These are phyloP conservation scores for Mortierella sp. DNA, from an alignment of 371 early-diverging fungal species.

Conservation along the genomic window DNA sequence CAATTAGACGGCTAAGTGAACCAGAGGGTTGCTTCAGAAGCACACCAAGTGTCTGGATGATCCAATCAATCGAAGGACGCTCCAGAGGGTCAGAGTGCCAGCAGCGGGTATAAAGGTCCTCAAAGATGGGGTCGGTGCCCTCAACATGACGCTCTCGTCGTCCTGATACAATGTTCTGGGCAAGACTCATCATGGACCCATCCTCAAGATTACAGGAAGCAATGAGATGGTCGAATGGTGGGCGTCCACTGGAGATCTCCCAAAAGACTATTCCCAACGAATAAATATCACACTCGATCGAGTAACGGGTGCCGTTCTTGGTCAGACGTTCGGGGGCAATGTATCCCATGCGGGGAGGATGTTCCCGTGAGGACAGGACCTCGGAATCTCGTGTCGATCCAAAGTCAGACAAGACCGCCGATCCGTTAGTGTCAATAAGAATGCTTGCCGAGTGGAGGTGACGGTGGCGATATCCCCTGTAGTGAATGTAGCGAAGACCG, in stretches of 20 bases:
- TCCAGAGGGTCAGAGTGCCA: constrained; percentile 50
- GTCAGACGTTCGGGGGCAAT: constrained; percentile 54
- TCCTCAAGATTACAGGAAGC: constrained; percentile 26
- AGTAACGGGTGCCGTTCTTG: constrained; percentile 52
- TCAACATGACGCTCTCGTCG: constrained; percentile 45
- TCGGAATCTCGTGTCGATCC: constrained; percentile 48
- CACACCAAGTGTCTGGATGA: constrained; percentile 46
- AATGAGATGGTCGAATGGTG: constrained; percentile 49
- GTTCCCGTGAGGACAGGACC: constrained; percentile 54
- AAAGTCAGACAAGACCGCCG: constrained; percentile 52
- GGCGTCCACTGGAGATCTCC: constrained; percentile 55
- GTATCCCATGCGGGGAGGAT: constrained; percentile 50
- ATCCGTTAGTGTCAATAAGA: constrained; percentile 54
- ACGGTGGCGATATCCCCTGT: constrained; percentile 56
- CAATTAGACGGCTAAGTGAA: constrained; percentile 37
- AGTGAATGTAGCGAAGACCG: constrained; percentile 48
- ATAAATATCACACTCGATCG: constrained; percentile 55
- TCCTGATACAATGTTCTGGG: constrained; percentile 49
- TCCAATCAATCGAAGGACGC: constrained; percentile 54
- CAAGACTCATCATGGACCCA: constrained; percentile 32
- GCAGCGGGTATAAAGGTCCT: constrained; percentile 57
- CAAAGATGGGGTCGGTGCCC: constrained; percentile 49
- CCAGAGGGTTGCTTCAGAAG: constrained; percentile 53
- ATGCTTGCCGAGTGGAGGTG: constrained; percentile 56
- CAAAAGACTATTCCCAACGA: constrained; percentile 57